Evolutionary conservation across 805 yeast species (phyloP).

Genomic region (Saturnispora mendoncae): DNA sequence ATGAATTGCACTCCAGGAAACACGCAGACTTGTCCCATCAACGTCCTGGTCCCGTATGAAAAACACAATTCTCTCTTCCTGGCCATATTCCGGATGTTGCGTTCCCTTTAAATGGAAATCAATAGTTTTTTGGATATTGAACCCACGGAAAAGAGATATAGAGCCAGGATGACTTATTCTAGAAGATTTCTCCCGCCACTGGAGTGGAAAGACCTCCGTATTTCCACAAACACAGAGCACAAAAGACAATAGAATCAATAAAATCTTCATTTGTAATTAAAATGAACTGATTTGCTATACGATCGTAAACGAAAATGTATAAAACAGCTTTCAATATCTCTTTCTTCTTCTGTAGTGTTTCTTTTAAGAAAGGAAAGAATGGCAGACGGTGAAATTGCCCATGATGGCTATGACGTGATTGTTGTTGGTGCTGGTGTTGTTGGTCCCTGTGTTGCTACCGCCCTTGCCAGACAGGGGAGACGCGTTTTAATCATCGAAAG

Average conservation of each 20-base stretch:
- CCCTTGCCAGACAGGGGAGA: constrained; percentile 84
- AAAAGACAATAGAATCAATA: background rate
- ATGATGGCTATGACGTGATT: constrained; percentile 58
- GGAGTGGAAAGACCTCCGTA: background rate
- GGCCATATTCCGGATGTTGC: background rate
- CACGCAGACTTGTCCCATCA: constrained; percentile 1
- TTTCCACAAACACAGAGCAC: background rate
- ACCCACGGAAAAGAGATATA: too few relatives aligned
- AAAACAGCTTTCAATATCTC: background rate
- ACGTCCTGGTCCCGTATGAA: background rate
- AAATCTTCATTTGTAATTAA: background rate
- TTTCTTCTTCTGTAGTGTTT: background rate
- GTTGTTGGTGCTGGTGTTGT: constrained; percentile 98
- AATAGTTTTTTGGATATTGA: too few relatives aligned
- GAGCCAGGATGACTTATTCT: too few relatives aligned
- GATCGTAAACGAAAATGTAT: background rate
- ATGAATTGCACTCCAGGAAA: constrained; percentile 24
- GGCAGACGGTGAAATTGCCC: background rate
- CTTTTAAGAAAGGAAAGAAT: background rate
- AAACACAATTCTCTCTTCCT: background rate
- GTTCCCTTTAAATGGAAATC: background rate
- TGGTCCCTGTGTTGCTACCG: constrained; percentile 89
- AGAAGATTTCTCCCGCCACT: too few relatives aligned
- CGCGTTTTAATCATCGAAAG: constrained; percentile 73
- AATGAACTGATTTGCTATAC: background rate